Conservation (phyloP, 352 stramenopile species). For the Phytophthora sansomeana region DNA sequence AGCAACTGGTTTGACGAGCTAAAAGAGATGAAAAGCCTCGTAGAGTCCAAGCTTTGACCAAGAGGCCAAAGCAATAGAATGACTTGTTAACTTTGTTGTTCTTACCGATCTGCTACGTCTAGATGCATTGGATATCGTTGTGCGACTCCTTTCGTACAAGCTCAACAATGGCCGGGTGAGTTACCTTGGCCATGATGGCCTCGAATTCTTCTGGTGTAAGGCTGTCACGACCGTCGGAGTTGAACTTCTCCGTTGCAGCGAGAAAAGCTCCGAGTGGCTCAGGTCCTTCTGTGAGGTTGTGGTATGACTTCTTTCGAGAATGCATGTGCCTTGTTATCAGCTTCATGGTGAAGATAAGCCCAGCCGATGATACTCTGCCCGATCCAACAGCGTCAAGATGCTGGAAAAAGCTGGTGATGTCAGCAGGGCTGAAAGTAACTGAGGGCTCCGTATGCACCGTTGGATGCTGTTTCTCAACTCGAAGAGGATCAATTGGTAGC, state of each 20-base stretch:
- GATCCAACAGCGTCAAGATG: constrained; percentile 57
- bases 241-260: constrained; percentile 25
- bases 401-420: constrained; percentile 52
- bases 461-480: not conserved
- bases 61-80: not conserved
- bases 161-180: constrained; percentile 44
- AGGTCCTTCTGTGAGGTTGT: not conserved
- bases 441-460: not conserved
- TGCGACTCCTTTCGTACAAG: constrained; percentile 59
- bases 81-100: not conserved
- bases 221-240: constrained; percentile 20
- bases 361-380: constrained; percentile 55
- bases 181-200: constrained; percentile 46
- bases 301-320: not conserved
- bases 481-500: not conserved
- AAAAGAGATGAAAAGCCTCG: constrained; percentile 68
- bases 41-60: constrained; percentile 44
- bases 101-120: not conserved
- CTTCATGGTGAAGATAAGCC: constrained; percentile 47
- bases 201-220: constrained; percentile 43
- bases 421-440: constrained; percentile 16
- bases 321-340: constrained; percentile 55
- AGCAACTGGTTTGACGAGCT: constrained; percentile 84
- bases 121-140: constrained; percentile 72
- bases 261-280: constrained; percentile 28